Percentiles rank a stretch among this genome's conserved stretches.
Conservation (phyloP, 192 early-diverging fungal genomes). For the Coemansia sp. region DNA sequence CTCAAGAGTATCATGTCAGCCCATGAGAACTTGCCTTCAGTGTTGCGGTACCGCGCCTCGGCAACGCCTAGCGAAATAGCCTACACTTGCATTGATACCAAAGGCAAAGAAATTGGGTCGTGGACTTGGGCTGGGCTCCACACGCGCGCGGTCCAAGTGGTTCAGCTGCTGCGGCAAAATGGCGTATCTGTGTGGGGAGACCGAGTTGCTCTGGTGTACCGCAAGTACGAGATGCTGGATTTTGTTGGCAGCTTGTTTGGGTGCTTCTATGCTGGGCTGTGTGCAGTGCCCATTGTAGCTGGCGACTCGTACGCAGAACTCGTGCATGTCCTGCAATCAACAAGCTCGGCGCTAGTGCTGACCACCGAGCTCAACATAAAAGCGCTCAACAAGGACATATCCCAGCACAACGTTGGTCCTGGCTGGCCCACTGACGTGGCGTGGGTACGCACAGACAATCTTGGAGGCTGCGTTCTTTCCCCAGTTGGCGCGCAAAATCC, state of each 20-base stretch:
- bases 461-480: conserved; percentile 57
- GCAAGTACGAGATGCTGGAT: conserved; percentile 77
- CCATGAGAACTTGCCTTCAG: conserved; percentile 62
- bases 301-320: conserved; percentile 77
- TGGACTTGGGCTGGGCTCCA: conserved; percentile 74
- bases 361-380: conserved; percentile 76
- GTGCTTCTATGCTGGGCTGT: conserved; percentile 76
- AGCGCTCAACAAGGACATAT: conserved; percentile 67
- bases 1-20: conserved; percentile 38
- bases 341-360: conserved; percentile 62
- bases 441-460: conserved; percentile 83
- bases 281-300: conserved; percentile 81
- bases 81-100: conserved; percentile 67
- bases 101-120: conserved; percentile 63
- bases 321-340: conserved; percentile 66
- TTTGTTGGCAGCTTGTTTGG: conserved; percentile 75
- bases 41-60: conserved; percentile 63
- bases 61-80: conserved; percentile 57
- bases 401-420: conserved; percentile 46
- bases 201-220: conserved; percentile 72
- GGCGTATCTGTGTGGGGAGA: conserved; percentile 59
- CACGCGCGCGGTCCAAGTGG: conserved; percentile 65
- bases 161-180: conserved; percentile 62
- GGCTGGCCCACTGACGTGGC: conserved; percentile 64
- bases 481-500: conserved; percentile 21